Conservation (phyloP, 208 protist genomes). For the Acanthamoeba healyi region DNA sequence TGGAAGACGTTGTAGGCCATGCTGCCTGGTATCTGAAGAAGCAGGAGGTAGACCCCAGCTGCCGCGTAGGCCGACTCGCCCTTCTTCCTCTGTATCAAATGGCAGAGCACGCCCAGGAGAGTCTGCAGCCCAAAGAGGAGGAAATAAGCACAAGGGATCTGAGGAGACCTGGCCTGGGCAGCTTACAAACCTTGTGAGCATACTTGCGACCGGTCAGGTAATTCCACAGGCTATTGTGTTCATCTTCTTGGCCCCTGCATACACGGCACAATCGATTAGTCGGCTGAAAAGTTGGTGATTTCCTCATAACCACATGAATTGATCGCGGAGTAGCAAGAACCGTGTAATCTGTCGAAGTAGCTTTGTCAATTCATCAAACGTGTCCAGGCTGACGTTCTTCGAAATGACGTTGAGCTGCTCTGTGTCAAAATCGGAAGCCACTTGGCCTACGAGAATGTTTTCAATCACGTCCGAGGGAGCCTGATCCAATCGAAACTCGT, state of each 20-base stretch:
- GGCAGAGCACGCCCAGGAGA: conserved; percentile 52
- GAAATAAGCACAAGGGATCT: not conserved
- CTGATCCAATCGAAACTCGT: conserved; percentile 41
- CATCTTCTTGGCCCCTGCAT: not conserved
- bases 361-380: not conserved
- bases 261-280: not conserved
- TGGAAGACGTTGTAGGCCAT: conserved; percentile 73
- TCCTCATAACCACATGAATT: not conserved
- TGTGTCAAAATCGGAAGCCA: conserved; percentile 44
- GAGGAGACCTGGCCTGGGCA: not conserved
- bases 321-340: not conserved
- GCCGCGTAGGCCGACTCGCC: conserved; percentile 22
- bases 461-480: conserved; percentile 24
- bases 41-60: conserved; percentile 45
- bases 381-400: not conserved
- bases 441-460: conserved; percentile 15
- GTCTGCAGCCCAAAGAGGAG: not conserved
- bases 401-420: conserved; percentile 61
- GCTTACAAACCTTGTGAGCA: not conserved
- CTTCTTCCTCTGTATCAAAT: conserved; percentile 51
- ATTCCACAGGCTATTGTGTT: conserved; percentile 13
- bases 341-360: not conserved
- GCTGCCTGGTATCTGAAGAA: conserved; percentile 59
- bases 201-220: conserved; percentile 48
- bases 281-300: not conserved